These are phyloP conservation scores for Talaromyces nanjingensis DNA, from an alignment of 495 filamentous ascomycete species.

Conservation along the genomic window DNA sequence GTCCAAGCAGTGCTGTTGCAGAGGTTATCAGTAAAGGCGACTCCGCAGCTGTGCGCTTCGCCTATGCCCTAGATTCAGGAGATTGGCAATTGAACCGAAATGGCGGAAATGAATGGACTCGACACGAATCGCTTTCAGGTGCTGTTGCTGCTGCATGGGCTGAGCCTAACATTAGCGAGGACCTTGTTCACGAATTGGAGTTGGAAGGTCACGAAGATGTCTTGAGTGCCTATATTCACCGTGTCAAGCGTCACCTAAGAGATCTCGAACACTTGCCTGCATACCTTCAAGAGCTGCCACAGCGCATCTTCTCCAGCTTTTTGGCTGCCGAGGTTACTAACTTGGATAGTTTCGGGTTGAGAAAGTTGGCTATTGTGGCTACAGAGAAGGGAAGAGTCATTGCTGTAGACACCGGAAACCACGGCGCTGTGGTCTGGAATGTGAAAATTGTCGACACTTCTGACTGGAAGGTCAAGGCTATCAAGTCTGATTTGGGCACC, in stretches of 20 bases:
- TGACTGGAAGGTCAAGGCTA: conserved; percentile 62
- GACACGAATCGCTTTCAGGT: conserved; percentile 72
- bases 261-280: conserved; percentile 76
- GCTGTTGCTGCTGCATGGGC: conserved; percentile 72
- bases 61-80: conserved; percentile 60
- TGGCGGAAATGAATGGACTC: conserved; percentile 70
- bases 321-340: conserved; percentile 50
- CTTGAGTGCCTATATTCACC: conserved; percentile 74
- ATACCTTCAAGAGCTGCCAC: conserved; percentile 60
- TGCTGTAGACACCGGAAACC: conserved; percentile 67
- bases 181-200: conserved; percentile 71
- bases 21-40: conserved; percentile 68
- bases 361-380: conserved; percentile 73
- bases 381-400: conserved; percentile 74
- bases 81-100: conserved; percentile 83
- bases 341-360: conserved; percentile 79
- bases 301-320: conserved; percentile 62
- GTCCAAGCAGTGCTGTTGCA: conserved; percentile 60
- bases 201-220: conserved; percentile 79
- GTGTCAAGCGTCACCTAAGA: conserved; percentile 70
- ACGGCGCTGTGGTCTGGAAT: conserved; percentile 71
- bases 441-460: conserved; percentile 49
- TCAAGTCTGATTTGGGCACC: conserved; percentile 50
- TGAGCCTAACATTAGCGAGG: conserved; percentile 59
- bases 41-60: conserved; percentile 70